A percentile compares a stretch with the other conserved stretches of the same genome.
Conservation (phyloP, 805 yeast species). For the Candida orba region DNA sequence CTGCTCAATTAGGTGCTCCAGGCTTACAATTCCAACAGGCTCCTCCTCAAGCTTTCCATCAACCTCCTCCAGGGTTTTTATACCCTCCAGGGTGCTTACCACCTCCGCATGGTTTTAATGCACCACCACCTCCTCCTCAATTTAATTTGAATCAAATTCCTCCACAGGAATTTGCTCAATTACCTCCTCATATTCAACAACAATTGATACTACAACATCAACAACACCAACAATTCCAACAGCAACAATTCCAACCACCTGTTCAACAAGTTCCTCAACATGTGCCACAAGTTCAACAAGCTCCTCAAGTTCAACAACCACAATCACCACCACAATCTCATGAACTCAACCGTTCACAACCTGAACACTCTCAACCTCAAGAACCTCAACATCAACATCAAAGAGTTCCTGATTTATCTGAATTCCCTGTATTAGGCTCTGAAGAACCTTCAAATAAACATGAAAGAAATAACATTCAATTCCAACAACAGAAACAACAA, state of each 20-base stretch:
- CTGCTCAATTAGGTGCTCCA: conserved; percentile 13
- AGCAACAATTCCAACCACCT: conserved; percentile 8
- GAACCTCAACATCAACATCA: conserved; percentile 18
- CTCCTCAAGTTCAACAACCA: conserved; percentile 10
- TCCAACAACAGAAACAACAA: not conserved
- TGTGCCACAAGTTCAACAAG: conserved; percentile 5
- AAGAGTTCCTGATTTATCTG: conserved; percentile 30
- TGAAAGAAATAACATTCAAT: conserved; percentile 13
- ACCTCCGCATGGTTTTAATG: conserved; percentile 13
- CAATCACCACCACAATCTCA: not conserved
- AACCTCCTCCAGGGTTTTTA: conserved; percentile 18
- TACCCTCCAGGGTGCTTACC: conserved; percentile 26
- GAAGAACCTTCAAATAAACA: conserved; percentile 25
- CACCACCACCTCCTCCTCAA: conserved; percentile 17
- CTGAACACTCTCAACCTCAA: conserved; percentile 7
- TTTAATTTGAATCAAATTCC: conserved; percentile 19
- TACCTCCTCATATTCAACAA: conserved; percentile 26
- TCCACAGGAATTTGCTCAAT: conserved; percentile 21
- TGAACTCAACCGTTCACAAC: not conserved
- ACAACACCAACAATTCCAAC: conserved; percentile 18
- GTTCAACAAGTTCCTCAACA: conserved; percentile 9
- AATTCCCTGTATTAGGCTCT: conserved; percentile 50
- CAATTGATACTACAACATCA: conserved; percentile 23
- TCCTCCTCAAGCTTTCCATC: conserved; percentile 19
- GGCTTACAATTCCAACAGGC: conserved; percentile 17